A percentile compares a stretch with the other conserved stretches of the same genome.
Evolutionary conservation across 2,329 filamentous ascomycete species (phyloP).

Genomic region (Neonectria ditissima): DNA sequence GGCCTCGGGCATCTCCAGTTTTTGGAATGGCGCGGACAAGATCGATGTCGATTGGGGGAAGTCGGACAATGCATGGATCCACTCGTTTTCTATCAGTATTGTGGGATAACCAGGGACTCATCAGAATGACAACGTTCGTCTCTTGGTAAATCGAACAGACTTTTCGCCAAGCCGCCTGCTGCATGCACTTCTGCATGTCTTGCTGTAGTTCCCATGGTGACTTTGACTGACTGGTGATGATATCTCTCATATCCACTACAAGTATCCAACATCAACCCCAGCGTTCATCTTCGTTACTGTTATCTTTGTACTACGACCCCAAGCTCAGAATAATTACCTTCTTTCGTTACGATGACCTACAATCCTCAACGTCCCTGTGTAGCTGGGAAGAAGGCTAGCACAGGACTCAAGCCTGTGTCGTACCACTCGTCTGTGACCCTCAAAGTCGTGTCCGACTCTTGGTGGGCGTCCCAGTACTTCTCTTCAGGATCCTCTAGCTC

Average conservation of each 20-base stretch:
- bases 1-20: constrained; percentile 23
- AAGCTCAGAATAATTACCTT: not conserved
- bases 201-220: not conserved
- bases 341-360: not conserved
- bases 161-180: constrained; percentile 1
- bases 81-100: constrained; percentile 32
- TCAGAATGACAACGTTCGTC: constrained; percentile 10
- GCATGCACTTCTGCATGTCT: not conserved
- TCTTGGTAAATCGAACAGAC: constrained; percentile 13
- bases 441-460: not conserved
- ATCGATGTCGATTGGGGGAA: constrained; percentile 21
- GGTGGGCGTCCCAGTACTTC: constrained; percentile 24
- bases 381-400: constrained; percentile 49
- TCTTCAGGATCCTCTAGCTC: constrained; percentile 11
- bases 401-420: constrained; percentile 44
- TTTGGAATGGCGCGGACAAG: constrained; percentile 18
- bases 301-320: no score
- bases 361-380: constrained; percentile 1
- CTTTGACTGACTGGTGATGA: not conserved
- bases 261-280: not conserved
- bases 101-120: constrained; percentile 8
- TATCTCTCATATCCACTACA: not conserved
- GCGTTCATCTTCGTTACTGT: not conserved
- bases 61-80: constrained; percentile 36
- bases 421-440: constrained; percentile 8